A percentile compares a stretch with the other conserved stretches of the same genome.
phyloP scores from a whole-genome alignment of 345 rosid genomes.

The Linum lewisii region DNA sequence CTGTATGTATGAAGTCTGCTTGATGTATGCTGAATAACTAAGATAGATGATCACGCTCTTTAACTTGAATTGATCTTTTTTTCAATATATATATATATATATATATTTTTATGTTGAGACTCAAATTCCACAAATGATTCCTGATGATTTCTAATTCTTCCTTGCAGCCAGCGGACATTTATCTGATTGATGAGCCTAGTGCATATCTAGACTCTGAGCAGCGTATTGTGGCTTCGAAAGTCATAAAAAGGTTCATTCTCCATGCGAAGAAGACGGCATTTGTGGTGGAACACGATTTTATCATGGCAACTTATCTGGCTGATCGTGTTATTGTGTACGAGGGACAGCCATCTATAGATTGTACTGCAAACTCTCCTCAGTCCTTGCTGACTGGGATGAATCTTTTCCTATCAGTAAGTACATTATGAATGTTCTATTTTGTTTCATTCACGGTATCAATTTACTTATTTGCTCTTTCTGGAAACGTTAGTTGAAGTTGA shows the following conservation, averaged over 20 bases:
- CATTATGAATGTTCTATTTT: background rate
- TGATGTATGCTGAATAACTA: background rate
- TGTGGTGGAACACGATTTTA: conserved; percentile 97
- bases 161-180: conserved; percentile 94
- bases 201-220: conserved; percentile 99
- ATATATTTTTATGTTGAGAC: no score
- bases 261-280: conserved; percentile 99
- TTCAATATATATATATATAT: no score
- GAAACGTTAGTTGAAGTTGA: background rate
- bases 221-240: conserved; percentile 96
- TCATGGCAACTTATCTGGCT: conserved; percentile 93
- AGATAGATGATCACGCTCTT: background rate
- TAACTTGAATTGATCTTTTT: background rate
- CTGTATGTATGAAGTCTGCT: background rate
- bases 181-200: conserved; percentile 96
- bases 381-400: conserved; percentile 96
- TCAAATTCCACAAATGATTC: background rate
- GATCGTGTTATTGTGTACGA: conserved; percentile 93
- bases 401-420: conserved; percentile 86
- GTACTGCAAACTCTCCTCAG: conserved; percentile 88
- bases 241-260: conserved; percentile 92
- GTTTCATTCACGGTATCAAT: background rate
- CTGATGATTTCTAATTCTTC: background rate
- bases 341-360: conserved; percentile 82
- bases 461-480: background rate